phyloP scores from a whole-genome alignment of 2,329 filamentous ascomycete species.

The Atkinsonella hypoxylon region DNA sequence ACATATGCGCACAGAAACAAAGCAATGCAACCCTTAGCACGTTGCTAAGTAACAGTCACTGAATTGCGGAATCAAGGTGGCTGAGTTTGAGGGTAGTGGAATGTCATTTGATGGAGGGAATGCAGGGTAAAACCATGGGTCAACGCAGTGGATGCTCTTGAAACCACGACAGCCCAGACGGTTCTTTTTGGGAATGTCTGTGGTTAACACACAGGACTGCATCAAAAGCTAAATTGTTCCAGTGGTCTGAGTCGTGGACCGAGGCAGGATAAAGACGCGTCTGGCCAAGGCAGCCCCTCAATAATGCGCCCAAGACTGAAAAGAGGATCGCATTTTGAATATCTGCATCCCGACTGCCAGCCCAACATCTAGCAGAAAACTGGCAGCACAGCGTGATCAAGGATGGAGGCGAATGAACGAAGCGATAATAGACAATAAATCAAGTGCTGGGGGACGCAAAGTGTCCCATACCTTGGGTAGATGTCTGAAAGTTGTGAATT shows the following conservation, averaged over 20 bases:
- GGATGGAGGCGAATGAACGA: too few species aligned
- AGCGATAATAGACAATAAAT: too few species aligned
- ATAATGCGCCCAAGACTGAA: too few species aligned
- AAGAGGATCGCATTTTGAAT: too few species aligned
- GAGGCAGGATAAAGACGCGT: too few species aligned
- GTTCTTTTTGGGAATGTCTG: background rate
- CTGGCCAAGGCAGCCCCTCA: too few species aligned
- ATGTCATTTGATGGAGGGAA: background rate
- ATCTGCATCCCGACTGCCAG: too few species aligned
- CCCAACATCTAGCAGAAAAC: too few species aligned
- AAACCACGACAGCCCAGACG: background rate
- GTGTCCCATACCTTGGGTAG: background rate
- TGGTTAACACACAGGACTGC: too few species aligned
- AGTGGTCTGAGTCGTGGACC: too few species aligned
- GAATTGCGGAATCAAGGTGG: conserved; percentile 2
- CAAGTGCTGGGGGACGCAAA: background rate
- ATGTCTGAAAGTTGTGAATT: background rate
- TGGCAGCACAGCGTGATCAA: too few species aligned
- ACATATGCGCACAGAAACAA: background rate
- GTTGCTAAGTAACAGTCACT: background rate
- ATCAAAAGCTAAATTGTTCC: too few species aligned
- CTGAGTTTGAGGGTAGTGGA: background rate
- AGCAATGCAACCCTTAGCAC: background rate
- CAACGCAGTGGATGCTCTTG: background rate
- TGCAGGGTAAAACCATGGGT: background rate